A percentile compares a stretch with the other conserved stretches of the same genome.
Evolutionary conservation across 345 rosid species (phyloP).

Genomic region (Euphorbia pulcherrima): DNA sequence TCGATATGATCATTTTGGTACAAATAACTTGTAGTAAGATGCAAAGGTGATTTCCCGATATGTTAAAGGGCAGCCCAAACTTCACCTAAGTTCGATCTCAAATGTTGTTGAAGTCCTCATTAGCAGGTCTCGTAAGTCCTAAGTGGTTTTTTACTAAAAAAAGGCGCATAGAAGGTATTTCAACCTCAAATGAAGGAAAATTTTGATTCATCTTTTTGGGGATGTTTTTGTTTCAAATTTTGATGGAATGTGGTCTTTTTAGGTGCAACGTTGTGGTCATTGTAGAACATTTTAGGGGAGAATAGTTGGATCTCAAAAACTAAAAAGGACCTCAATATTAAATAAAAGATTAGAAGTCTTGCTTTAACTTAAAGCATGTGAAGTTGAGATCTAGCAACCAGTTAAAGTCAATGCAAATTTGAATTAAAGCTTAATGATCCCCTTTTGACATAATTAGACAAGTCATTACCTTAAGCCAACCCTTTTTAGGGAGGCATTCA

Average conservation of each 20-base stretch:
- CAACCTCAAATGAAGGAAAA: no score
- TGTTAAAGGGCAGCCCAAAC: no score
- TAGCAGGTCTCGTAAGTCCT: no score
- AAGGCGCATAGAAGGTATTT: no score
- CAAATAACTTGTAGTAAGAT: no score
- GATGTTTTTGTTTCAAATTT: neutral
- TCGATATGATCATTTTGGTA: no score
- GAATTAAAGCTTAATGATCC: conserved; percentile 17
- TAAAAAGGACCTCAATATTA: no score
- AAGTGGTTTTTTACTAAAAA: no score
- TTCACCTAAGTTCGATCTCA: no score
- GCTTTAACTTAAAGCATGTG: conserved; percentile 43
- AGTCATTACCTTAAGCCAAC: neutral
- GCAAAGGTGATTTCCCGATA: no score
- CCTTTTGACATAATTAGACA: neutral
- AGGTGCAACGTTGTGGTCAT: conserved; percentile 10
- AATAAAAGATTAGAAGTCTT: conserved; percentile 12
- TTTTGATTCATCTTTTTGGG: neutral
- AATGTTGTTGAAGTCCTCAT: no score
- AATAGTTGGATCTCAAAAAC: conserved; percentile 18
- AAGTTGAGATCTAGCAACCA: conserved; percentile 23
- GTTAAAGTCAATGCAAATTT: conserved; percentile 4
- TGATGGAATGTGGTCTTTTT: neutral
- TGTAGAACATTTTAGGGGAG: conserved; percentile 1
- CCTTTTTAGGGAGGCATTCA: conserved; percentile 2